Base-by-base conservation (phyloP, 2,329 filamentous ascomycete species). In the Ceratocystis colombiana region DNA sequence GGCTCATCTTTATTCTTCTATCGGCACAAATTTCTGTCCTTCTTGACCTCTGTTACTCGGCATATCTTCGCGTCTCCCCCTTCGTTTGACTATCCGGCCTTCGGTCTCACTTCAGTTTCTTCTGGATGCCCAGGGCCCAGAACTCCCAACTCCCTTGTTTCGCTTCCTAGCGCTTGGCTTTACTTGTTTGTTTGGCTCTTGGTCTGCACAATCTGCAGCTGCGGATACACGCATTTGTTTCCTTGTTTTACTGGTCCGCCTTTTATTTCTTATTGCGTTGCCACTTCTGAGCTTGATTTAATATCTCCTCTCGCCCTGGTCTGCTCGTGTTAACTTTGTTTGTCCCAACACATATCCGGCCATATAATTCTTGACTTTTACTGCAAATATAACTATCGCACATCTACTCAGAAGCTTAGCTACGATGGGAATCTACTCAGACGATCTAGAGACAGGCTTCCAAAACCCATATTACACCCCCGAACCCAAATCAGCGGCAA, bases 391-490 rank as follows among this genome's bases (percentile, higher is more conserved):
- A 22, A 22, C 45, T 15, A 5, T 3, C 12, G 7, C 50, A 33
- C 53, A 22, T 46, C n/a, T 22, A 20, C 55, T 12, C 37, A 41
- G 37, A 41, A 41, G 37, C 37, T 41, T 41, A 41, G 17, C 28
- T 33, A 55, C 28, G 15, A 67, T 67, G 66, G 66, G 62, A 15
- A 48, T 61, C 22, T 57, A 61, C 55, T 28, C 61, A 2, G 55
- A 61, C 37, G 66, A 68, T 55, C 48, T 66, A 15, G 66, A 68
- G 20, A 68, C 66, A 48, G 66, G 66, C 59, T 66, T 25, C 30
- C 63, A 66, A 15, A 44, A 44, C 20, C 57, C 65, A 22, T 65
- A 37, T 28, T 25, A 59, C 44, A 48, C 37, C 22, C 37, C 57
- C 37, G 64, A 66, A 30, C 64, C 48, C 20, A 65, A 68, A 53